These are phyloP conservation scores for Boeremia lycopersici DNA, from an alignment of 2,329 filamentous ascomycete genomes.

Conservation along the genomic window DNA sequence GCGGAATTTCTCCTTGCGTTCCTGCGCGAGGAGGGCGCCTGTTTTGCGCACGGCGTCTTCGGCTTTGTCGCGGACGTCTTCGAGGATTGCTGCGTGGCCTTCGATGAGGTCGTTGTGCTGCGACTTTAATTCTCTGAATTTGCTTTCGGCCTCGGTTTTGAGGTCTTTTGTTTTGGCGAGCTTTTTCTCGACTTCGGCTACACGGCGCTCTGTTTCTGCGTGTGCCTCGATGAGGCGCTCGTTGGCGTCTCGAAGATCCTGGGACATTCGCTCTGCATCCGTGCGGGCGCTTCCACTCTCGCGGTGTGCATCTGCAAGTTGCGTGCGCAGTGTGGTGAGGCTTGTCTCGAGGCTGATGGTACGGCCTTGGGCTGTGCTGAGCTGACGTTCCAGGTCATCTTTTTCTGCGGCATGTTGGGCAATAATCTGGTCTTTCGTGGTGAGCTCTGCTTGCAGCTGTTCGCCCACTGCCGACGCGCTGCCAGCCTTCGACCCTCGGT, in stretches of 20 bases:
- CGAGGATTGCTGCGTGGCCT: constrained; percentile 33
- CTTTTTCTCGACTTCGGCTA: constrained; percentile 38
- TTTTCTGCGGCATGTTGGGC: constrained; percentile 31
- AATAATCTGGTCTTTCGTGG: constrained; percentile 34
- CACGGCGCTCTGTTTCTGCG: constrained; percentile 34
- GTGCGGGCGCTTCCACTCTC: constrained; percentile 31
- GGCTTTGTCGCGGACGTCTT: constrained; percentile 41
- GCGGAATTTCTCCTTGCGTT: constrained; percentile 40
- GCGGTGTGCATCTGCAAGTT: constrained; percentile 41
- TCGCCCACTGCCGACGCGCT: neutral
- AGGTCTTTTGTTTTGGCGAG: constrained; percentile 37
- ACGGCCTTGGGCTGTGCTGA: constrained; percentile 36
- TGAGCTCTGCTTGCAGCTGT: constrained; percentile 31
- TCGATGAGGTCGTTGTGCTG: constrained; percentile 37
- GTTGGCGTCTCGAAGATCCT: constrained; percentile 32
- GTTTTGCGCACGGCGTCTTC: constrained; percentile 45
- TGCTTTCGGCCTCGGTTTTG: constrained; percentile 33
- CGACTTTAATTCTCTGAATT: constrained; percentile 33
- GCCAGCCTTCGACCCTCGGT: constrained; percentile 11
- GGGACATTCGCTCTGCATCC: constrained; percentile 34
- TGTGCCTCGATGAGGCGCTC: constrained; percentile 35
- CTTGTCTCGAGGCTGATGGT: constrained; percentile 38
- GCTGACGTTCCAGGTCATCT: constrained; percentile 31
- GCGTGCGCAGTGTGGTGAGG: constrained; percentile 37
- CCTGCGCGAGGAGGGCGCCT: constrained; percentile 39